Evolutionary conservation across 352 stramenopile species (phyloP).

Genomic region (Thraustochytrium striatum): DNA sequence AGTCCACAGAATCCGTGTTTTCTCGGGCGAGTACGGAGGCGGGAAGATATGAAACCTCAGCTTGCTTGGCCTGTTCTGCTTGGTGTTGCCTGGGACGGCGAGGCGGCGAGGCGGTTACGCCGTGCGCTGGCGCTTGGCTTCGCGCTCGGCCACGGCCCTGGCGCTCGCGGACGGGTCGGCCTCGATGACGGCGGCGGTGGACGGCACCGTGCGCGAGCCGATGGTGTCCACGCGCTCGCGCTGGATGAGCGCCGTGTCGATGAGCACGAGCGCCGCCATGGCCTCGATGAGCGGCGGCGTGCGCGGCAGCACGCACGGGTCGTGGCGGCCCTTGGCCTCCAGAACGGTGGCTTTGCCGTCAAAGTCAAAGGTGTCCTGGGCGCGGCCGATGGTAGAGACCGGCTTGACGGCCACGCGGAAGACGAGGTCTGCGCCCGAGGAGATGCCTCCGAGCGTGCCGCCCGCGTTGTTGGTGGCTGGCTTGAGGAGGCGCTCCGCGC

Average conservation of each 20-base stretch:
- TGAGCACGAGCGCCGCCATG: slow-evolving; percentile 93
- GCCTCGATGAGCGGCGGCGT: slow-evolving; percentile 94
- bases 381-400: slow-evolving; percentile 93
- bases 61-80: too few species aligned
- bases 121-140: slow-evolving; percentile 13
- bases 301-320: slow-evolving; percentile 94
- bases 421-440: slow-evolving; percentile 95
- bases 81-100: too few species aligned
- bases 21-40: too few species aligned
- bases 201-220: slow-evolving; percentile 9
- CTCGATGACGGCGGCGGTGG: not conserved
- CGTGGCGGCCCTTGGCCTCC: slow-evolving; percentile 93
- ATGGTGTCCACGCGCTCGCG: slow-evolving; percentile 18
- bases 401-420: slow-evolving; percentile 98
- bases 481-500: not conserved
- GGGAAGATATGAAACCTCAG: too few species aligned
- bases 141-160: slow-evolving; percentile 25
- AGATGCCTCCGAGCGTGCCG: slow-evolving; percentile 96
- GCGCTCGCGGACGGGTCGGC: slow-evolving; percentile 2
- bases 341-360: slow-evolving; percentile 90
- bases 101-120: too few species aligned
- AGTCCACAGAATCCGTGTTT: too few species aligned
- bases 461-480: slow-evolving; percentile 72
- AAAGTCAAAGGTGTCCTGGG: slow-evolving; percentile 88
- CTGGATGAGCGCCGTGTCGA: slow-evolving; percentile 93